Base-by-base conservation (phyloP, 2,329 filamentous ascomycete species). In the Pezicula radicicola region DNA sequence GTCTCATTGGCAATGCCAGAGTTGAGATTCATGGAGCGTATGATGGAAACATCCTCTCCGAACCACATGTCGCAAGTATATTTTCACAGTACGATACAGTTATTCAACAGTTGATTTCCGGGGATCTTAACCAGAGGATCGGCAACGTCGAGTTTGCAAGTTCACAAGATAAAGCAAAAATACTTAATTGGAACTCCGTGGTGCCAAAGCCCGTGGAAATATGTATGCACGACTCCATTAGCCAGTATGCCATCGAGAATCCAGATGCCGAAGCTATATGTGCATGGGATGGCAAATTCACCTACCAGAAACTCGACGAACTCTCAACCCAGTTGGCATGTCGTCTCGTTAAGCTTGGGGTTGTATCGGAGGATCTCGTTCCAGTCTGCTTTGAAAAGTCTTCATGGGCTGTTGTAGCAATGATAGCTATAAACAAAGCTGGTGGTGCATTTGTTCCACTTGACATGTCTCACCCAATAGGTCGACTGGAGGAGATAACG, bases 341-440 rank as follows among this genome's bases (percentile, higher is more conserved):
- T 5, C 41, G 52, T 35, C 54, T 65, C 4, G n/a, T 51, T 12
- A 33, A 30, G 4, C 45, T 56, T 12, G 56, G 55, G 18, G 53
- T 63, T 15, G 49, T 41, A 6, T 51, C 50, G 13, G 58, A 56
- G 43, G 41, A 10, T 1, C 42, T 59, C 8, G 55, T 66, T 16
- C 58, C 55, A 12, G 46, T 61, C 5, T 64, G 58, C 45, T 64
- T 64, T 44, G 57, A 64, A 16, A 66, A 66, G 48, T 62, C 60
- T 8, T 46, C 46, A 19, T 65, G 54, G 41, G 51, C 61, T 25
- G 50, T 63, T 25, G 54, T 65, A n/a, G n/a, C n/a, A n/a, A n/a
- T n/a, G n/a, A n/a, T n/a, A n/a, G n/a, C n/a, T n/a, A n/a, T n/a
- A n/a, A n/a, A n/a, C 27, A 28, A 28, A 28, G 27, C 27, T 9